A percentile compares a stretch with the other conserved stretches of the same genome.
These are phyloP conservation scores for Cotoneaster glaucophyllus DNA, from an alignment of 306 rosid species.

Conservation along the genomic window DNA sequence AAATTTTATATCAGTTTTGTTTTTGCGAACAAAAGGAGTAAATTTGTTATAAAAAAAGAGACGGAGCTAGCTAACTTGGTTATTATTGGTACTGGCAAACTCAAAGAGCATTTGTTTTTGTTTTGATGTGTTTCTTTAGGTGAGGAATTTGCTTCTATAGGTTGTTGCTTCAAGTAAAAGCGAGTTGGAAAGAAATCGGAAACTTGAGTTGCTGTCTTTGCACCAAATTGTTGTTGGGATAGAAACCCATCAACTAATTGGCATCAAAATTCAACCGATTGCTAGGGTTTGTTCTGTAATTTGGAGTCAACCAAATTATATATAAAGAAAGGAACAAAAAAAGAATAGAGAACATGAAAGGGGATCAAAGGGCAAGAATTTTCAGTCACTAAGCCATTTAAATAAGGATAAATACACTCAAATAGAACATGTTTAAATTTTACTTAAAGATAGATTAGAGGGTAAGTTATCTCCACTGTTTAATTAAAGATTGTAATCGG, in stretches of 20 bases:
- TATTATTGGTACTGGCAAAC: conserved; percentile 47
- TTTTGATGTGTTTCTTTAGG: conserved; percentile 23
- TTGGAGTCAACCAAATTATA: background rate
- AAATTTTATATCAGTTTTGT: background rate
- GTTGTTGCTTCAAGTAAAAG: conserved; percentile 83
- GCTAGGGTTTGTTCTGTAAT: background rate
- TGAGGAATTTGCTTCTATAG: conserved; percentile 27
- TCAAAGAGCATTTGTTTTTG: conserved; percentile 19
- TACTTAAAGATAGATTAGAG: too few species aligned
- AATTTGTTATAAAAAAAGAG: background rate
- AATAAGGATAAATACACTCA: too few species aligned
- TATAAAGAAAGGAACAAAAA: background rate
- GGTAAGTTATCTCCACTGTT: too few species aligned
- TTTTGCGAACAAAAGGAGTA: conserved; percentile 13
- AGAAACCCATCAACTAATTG: conserved; percentile 45
- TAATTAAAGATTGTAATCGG: too few species aligned
- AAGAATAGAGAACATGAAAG: background rate
- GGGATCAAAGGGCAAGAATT: background rate
- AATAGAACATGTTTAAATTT: too few species aligned
- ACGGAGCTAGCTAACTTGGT: background rate
- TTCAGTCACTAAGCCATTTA: too few species aligned
- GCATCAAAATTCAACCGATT: conserved; percentile 5
- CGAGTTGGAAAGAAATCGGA: conserved; percentile 16
- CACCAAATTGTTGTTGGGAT: conserved; percentile 80
- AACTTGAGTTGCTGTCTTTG: conserved; percentile 35